Evolutionary conservation across 2,329 filamentous ascomycete species (phyloP), one percentile per base, ranked within the genome.

Genomic region (Cladosporium oxysporum): DNA sequence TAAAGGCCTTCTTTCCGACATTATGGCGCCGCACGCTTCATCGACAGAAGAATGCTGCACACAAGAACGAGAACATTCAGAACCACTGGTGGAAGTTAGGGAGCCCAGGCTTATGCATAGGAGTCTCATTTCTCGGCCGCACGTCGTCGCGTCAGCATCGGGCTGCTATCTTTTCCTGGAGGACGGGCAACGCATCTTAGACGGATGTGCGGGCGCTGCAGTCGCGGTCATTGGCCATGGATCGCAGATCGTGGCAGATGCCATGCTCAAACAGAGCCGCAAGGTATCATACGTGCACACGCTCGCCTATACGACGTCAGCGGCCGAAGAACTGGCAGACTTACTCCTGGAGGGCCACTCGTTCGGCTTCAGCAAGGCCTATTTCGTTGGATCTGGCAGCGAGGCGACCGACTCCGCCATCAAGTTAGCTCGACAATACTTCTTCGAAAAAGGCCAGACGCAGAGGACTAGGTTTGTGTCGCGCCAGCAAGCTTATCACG

Each of bases 121-220:
- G 37, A 41, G 37, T 6, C 37, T 41, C 37, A 41, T n/a, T 16
- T 41, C 37, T 41, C 37, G 16, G 37, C 37, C 37, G 37, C 37
- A 41, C 37, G 37, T n/a, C 37, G 37, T 41, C 37, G 16, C 37
- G n/a, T 41, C 37, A 41, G 37, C 37, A 41, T 41, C 16, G 16
- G 37, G 37, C 16, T 41, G 37, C 37, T 41, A 41, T 41, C 37
- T 41, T 6, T 41, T 41, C 14, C 5, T 41, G 37, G 37, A 41
- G 37, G n/a, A 41, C 14, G n/a, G 87, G 1, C 80, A 82, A 10
- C 79, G 78, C 35, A 83, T 94, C 58, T 83, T 92, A 11, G 91
- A 94, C 74, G 88, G 86, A 2, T 90, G 88, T 16, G 85, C 88
- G 37, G 91, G 91, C 23, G 88, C 91, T 5, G 90, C 88, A 28